Evolutionary conservation across 495 filamentous ascomycete species (phyloP).

Genomic region (Trichocladium uniseriatum): DNA sequence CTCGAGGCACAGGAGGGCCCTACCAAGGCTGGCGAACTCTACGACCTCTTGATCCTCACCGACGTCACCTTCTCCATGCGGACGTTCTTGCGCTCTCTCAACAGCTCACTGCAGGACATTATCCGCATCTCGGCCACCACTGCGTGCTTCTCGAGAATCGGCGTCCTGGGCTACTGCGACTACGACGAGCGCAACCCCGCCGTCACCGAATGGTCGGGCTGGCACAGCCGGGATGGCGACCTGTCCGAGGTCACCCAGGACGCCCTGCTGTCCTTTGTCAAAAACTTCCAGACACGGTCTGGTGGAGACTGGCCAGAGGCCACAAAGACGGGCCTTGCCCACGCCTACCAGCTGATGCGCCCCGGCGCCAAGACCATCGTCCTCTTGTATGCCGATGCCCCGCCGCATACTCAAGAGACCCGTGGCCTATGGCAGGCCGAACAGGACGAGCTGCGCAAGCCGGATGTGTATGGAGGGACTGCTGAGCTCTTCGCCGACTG

Average conservation of each 20-base stretch:
- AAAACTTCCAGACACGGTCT: neutral
- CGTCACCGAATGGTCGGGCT: slow-evolving; percentile 37
- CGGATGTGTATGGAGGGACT: slow-evolving; percentile 19
- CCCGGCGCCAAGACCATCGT: slow-evolving; percentile 36
- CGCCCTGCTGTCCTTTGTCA: slow-evolving; percentile 12
- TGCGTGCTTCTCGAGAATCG: slow-evolving; percentile 36
- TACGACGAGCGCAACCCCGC: slow-evolving; percentile 20
- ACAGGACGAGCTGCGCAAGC: slow-evolving; percentile 15
- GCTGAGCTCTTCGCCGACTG: slow-evolving; percentile 34
- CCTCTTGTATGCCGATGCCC: slow-evolving; percentile 40
- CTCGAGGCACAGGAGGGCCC: too few species aligned
- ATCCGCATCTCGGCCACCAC: slow-evolving; percentile 37
- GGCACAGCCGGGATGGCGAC: slow-evolving; percentile 15
- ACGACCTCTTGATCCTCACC: slow-evolving; percentile 32
- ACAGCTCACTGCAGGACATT: slow-evolving; percentile 35
- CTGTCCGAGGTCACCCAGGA: slow-evolving; percentile 10
- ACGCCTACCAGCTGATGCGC: slow-evolving; percentile 37
- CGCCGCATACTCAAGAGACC: slow-evolving; percentile 29
- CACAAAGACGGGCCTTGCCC: slow-evolving; percentile 36
- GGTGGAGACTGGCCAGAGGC: slow-evolving; percentile 38
- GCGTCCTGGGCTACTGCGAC: slow-evolving; percentile 38
- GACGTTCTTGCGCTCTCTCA: slow-evolving; percentile 30
- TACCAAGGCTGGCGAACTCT: too few species aligned
- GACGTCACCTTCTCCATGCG: slow-evolving; percentile 40
- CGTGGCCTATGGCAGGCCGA: slow-evolving; percentile 17